Conservation (phyloP, 2,329 filamentous ascomycete genomes). For the Pseudogymnoascus sp. region DNA sequence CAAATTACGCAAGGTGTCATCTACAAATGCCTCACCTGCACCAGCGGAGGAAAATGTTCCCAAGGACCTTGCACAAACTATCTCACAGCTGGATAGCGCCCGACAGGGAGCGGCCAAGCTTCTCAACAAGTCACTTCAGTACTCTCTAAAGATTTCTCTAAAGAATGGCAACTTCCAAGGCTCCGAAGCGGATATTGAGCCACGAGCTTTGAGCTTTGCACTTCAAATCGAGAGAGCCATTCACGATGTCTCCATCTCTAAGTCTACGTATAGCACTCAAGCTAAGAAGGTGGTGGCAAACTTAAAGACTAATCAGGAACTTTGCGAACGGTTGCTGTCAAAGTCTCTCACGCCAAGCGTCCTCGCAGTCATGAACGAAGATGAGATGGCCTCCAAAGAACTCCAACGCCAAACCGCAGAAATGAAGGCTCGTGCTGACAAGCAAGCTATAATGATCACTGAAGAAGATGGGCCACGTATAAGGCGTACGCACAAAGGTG, state of each 20-base stretch:
- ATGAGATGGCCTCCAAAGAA: conserved; percentile 89
- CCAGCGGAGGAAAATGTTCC: conserved; percentile 33
- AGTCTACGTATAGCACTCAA: conserved; percentile 50
- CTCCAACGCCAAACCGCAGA: conserved; percentile 68
- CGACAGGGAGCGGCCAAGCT: conserved; percentile 63
- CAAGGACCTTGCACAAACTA: conserved; percentile 41
- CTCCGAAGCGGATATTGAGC: conserved; percentile 54
- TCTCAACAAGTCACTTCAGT: conserved; percentile 59
- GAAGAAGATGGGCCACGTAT: conserved; percentile 69
- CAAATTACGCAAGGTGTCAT: conserved; percentile 46
- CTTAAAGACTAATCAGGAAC: conserved; percentile 75
- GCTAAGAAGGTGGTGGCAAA: conserved; percentile 75
- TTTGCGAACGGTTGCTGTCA: conserved; percentile 68
- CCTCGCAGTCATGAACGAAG: conserved; percentile 78
- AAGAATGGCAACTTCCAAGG: conserved; percentile 57
- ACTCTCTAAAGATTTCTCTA: conserved; percentile 57
- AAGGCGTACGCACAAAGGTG: conserved; percentile 87
- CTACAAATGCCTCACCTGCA: conserved; percentile 33
- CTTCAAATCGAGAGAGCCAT: conserved; percentile 72
- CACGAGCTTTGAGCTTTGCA: conserved; percentile 60
- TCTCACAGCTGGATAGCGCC: conserved; percentile 48
- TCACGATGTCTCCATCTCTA: conserved; percentile 44
- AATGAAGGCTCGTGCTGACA: conserved; percentile 69
- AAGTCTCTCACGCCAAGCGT: conserved; percentile 63
- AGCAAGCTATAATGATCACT: conserved; percentile 74